These are phyloP conservation scores for Allantophomopsis cytisporea DNA, from an alignment of 2,329 filamentous ascomycete species.

Conservation along the genomic window DNA sequence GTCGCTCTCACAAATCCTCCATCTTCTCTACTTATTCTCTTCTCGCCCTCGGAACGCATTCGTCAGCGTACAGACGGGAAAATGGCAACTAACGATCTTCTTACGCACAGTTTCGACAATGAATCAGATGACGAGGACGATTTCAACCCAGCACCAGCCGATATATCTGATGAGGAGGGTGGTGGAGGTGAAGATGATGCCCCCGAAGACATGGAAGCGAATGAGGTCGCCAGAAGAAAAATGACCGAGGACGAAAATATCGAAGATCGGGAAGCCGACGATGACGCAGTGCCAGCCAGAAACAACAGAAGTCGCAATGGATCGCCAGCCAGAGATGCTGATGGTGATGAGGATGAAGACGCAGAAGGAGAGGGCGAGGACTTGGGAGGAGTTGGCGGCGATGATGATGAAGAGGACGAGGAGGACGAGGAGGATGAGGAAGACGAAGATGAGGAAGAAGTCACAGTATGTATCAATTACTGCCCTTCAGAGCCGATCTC, in stretches of 20 bases:
- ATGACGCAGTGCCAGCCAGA: slow-evolving; percentile 23
- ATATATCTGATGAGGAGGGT: slow-evolving; percentile 54
- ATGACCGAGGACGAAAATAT: slow-evolving; percentile 24
- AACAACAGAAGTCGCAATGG: slow-evolving; percentile 20
- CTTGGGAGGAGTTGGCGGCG: slow-evolving; percentile 5
- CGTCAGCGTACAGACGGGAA: no score
- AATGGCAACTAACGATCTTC: background rate
- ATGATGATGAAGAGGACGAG: slow-evolving; percentile 33
- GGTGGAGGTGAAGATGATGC: slow-evolving; percentile 18
- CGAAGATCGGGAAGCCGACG: slow-evolving; percentile 19
- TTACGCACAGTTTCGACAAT: background rate
- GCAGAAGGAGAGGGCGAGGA: slow-evolving; percentile 23
- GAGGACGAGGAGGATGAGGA: slow-evolving; percentile 46
- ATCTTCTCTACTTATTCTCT: no score
- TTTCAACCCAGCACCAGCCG: slow-evolving; percentile 72
- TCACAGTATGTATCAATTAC: slow-evolving; percentile 23
- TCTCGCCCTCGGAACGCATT: no score
- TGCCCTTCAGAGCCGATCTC: slow-evolving; percentile 3
- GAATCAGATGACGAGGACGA: slow-evolving; percentile 32
- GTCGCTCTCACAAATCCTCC: no score
- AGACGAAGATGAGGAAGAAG: slow-evolving; percentile 52
- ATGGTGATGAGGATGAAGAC: slow-evolving; percentile 14
- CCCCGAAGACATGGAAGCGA: background rate
- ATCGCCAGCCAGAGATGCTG: slow-evolving; percentile 9
- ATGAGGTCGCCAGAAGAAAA: slow-evolving; percentile 18